Evolutionary conservation across 495 filamentous ascomycete genomes (phyloP).

Genomic region (Chaetomium cochliodes): DNA sequence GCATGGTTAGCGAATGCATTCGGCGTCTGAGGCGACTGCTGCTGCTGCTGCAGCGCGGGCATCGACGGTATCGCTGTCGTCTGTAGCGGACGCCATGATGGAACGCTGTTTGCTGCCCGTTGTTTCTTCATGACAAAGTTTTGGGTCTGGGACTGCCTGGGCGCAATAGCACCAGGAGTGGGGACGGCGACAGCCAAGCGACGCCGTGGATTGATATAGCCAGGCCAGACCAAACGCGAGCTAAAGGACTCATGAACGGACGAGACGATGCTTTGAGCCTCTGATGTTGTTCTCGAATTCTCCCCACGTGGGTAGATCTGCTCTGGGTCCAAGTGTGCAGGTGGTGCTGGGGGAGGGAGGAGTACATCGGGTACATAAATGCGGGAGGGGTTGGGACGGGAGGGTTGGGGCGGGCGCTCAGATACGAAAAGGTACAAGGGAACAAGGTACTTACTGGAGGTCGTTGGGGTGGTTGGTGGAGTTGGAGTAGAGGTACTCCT

Average conservation of each 20-base stretch:
- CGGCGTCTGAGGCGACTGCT: constrained; percentile 22
- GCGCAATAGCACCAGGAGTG: constrained; percentile 33
- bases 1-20: constrained; percentile 38
- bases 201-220: constrained; percentile 4
- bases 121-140: constrained; percentile 38
- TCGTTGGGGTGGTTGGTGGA: constrained; percentile 50
- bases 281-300: constrained; percentile 16
- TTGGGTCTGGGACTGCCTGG: constrained; percentile 32
- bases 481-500: constrained; percentile 50
- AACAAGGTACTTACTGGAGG: constrained; percentile 53
- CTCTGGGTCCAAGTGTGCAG: constrained; percentile 30
- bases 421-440: constrained; percentile 47
- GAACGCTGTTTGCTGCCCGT: constrained; percentile 33
- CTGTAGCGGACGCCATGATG: constrained; percentile 38
- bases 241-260: constrained; percentile 6
- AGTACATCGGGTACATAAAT: constrained; percentile 42
- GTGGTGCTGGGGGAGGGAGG: constrained; percentile 28
- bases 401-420: constrained; percentile 18
- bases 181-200: constrained; percentile 21
- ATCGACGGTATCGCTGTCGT: constrained; percentile 39
- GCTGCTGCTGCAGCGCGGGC: constrained; percentile 35
- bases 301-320: constrained; percentile 27
- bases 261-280: constrained; percentile 14
- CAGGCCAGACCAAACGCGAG: constrained; percentile 15
- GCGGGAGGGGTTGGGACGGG: constrained; percentile 27